phyloP scores from a whole-genome alignment of 208 protist species.

The Crithidia expoeki region DNA sequence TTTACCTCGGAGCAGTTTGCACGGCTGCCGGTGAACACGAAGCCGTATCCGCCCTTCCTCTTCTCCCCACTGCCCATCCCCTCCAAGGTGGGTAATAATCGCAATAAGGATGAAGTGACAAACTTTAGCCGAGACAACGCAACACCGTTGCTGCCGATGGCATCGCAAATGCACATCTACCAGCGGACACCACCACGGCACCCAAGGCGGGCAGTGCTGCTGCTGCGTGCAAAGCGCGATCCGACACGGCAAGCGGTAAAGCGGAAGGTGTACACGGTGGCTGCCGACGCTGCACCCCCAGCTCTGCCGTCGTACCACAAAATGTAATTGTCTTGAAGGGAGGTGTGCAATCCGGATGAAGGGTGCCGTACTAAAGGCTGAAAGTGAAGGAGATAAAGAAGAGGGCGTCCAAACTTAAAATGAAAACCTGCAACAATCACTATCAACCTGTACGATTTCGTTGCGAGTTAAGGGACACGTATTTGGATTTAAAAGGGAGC shows the following conservation, averaged over 20 bases:
- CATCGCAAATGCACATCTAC: constrained; percentile 5
- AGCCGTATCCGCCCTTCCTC: constrained; percentile 6
- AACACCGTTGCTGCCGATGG: neutral
- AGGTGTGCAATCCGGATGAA: neutral
- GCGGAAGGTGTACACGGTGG: constrained; percentile 28
- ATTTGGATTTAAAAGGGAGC: too few species aligned
- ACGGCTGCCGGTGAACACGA: neutral
- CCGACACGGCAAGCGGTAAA: constrained; percentile 29
- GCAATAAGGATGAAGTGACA: too few species aligned
- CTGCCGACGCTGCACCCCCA: neutral
- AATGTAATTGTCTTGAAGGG: neutral
- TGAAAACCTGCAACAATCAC: too few species aligned
- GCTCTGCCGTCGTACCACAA: neutral
- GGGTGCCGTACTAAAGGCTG: neutral
- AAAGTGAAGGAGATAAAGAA: neutral
- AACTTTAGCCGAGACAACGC: too few species aligned
- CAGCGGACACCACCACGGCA: neutral
- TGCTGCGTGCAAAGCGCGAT: constrained; percentile 24
- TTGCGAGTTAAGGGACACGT: too few species aligned
- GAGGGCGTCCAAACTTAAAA: too few species aligned
- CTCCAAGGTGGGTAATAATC: too few species aligned
- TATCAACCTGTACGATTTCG: too few species aligned
- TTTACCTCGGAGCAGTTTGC: neutral
- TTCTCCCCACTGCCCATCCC: neutral
- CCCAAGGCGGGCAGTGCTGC: neutral